Percentiles rank a stretch among this genome's conserved stretches.
These are phyloP conservation scores for Coelastrella sp. DNA, from an alignment of 139 green algal genomes.

Conservation along the genomic window DNA sequence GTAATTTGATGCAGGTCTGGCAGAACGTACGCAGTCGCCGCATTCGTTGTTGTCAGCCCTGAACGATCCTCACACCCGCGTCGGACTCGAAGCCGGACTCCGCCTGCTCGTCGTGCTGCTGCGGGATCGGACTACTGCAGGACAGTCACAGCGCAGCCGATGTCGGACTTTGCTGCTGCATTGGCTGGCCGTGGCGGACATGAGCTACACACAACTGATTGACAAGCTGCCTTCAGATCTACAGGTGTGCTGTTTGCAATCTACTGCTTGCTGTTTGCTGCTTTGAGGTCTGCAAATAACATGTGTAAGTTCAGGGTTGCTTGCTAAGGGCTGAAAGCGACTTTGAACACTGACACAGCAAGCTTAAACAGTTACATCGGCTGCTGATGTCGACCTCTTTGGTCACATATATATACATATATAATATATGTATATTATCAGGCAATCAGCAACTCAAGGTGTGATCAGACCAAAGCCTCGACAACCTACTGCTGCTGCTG, in stretches of 20 bases:
- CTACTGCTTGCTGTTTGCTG: not conserved
- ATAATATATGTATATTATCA: too few relatives aligned
- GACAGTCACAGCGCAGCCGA: not conserved
- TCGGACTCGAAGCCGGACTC: conserved; percentile 56
- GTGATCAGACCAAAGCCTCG: too few relatives aligned
- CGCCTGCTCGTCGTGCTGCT: conserved; percentile 43
- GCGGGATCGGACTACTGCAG: not conserved
- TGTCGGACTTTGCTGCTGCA: conserved; percentile 45
- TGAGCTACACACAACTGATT: conserved; percentile 54
- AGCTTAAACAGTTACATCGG: too few relatives aligned
- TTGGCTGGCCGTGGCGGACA: conserved; percentile 49
- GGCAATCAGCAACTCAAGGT: too few relatives aligned
- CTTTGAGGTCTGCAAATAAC: not conserved
- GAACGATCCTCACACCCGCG: not conserved
- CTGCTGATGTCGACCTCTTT: too few relatives aligned
- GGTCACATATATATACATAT: too few relatives aligned
- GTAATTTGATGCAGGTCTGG: not conserved
- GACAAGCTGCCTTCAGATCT: conserved; percentile 52
- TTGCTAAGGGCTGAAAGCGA: too few relatives aligned
- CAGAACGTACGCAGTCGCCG: not conserved
- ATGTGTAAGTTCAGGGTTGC: too few relatives aligned
- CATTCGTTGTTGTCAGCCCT: not conserved
- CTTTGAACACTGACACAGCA: too few relatives aligned
- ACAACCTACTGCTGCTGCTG: not conserved
- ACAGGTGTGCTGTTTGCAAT: not conserved